Evolutionary conservation across 1,284 basidiomycete genomes (phyloP).

Genomic region (Marasmius sp.): DNA sequence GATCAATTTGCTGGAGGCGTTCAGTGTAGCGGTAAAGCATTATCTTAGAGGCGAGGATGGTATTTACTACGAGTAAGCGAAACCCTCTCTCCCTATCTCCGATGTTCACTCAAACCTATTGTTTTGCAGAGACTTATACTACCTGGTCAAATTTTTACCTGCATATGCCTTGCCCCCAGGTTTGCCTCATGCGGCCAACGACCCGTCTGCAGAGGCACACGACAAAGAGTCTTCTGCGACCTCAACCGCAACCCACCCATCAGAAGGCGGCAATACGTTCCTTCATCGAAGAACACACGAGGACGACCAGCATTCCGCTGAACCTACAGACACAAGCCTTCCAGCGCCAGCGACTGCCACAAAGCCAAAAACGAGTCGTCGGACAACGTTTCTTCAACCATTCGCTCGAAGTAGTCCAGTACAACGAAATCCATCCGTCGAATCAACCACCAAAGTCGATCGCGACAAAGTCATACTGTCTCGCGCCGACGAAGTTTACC

Average conservation of each 20-base stretch:
- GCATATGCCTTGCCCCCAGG: constrained; percentile 60
- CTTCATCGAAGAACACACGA: constrained; percentile 22
- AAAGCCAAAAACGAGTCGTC: constrained; percentile 4
- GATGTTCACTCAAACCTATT: not conserved
- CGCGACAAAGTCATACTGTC: constrained; percentile 28
- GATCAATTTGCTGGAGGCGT: constrained; percentile 59
- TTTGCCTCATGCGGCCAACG: constrained; percentile 43
- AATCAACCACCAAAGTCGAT: not conserved
- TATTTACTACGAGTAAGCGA: constrained; percentile 46
- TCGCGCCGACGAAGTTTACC: constrained; percentile 41
- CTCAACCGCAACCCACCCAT: constrained; percentile 9
- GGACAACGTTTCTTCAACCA: constrained; percentile 9
- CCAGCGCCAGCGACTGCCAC: constrained; percentile 32
- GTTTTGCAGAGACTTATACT: constrained; percentile 53
- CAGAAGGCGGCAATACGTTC: constrained; percentile 17
- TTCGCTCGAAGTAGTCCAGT: constrained; percentile 3
- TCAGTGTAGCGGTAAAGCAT: constrained; percentile 50
- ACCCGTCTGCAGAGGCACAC: constrained; percentile 13
- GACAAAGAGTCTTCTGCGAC: constrained; percentile 2
- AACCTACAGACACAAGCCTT: constrained; percentile 25
- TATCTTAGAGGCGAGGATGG: constrained; percentile 67
- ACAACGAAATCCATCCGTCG: not conserved
- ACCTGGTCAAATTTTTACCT: constrained; percentile 68
- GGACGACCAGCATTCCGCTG: not conserved
- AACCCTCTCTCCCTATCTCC: constrained; percentile 16